phyloP scores from a whole-genome alignment of 495 filamentous ascomycete species.

The Sphaerosporella brunnea region DNA sequence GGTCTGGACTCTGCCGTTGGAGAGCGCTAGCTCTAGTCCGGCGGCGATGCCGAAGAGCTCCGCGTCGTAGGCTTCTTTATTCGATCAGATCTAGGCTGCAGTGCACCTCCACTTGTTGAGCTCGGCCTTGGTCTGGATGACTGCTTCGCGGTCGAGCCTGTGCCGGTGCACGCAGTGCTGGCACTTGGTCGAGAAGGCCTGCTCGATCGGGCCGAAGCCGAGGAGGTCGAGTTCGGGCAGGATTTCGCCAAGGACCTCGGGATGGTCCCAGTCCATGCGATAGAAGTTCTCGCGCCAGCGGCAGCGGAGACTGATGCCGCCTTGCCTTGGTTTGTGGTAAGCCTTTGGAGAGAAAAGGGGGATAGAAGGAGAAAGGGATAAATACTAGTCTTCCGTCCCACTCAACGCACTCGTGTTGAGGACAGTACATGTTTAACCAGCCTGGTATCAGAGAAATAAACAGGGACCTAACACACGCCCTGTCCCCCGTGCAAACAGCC shows the following conservation, averaged over 20 bases:
- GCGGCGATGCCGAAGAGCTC: no score
- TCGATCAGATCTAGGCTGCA: no score
- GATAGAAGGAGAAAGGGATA: neutral
- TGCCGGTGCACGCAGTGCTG: conserved; percentile 29
- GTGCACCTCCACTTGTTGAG: no score
- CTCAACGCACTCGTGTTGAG: conserved; percentile 40
- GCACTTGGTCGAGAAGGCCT: conserved; percentile 39
- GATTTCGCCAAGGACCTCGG: conserved; percentile 35
- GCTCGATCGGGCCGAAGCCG: conserved; percentile 28
- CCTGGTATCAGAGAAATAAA: no score
- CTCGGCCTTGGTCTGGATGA: no score
- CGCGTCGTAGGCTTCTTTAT: no score
- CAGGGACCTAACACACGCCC: no score
- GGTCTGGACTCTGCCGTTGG: no score
- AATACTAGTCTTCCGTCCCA: conserved; percentile 36
- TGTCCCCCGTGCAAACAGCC: no score
- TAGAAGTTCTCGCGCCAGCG: conserved; percentile 38
- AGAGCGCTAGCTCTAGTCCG: no score
- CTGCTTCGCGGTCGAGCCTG: conserved; percentile 19
- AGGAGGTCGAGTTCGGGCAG: conserved; percentile 36
- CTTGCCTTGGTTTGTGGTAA: conserved; percentile 29
- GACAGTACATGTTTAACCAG: no score
- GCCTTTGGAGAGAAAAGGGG: neutral
- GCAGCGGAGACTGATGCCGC: conserved; percentile 43
- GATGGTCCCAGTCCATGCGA: conserved; percentile 41